Conservation (phyloP, 306 rosid species). For the Acacia acuminata region DNA sequence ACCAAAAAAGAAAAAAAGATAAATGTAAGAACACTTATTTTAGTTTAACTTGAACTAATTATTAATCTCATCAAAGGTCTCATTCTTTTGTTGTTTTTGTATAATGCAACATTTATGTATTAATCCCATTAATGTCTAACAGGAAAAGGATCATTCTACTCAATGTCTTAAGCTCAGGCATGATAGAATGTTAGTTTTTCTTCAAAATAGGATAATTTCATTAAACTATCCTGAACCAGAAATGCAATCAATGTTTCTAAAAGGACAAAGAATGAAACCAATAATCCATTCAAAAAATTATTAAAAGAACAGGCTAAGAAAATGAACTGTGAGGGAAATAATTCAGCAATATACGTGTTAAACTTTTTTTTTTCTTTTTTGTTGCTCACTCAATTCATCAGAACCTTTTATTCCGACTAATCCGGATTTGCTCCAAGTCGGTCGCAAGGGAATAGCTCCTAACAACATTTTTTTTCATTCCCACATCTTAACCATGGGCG, state of each 20-base stretch:
- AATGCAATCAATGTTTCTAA: neutral
- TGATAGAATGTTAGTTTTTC: neutral
- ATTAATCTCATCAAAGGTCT: neutral
- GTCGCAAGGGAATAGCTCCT: too few relatives aligned
- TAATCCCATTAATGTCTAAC: neutral
- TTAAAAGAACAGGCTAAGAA: neutral
- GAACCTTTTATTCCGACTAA: too few relatives aligned
- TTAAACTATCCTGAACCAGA: neutral
- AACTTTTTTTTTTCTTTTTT: too few relatives aligned
- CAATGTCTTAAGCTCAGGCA: neutral
- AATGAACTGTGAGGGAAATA: neutral
- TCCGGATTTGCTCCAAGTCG: too few relatives aligned
- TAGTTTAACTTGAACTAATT: neutral
- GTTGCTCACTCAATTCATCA: too few relatives aligned
- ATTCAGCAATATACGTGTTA: neutral
- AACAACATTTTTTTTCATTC: too few relatives aligned
- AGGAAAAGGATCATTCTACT: neutral
- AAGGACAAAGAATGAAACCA: neutral
- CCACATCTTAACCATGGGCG: too few relatives aligned
- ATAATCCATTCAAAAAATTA: neutral
- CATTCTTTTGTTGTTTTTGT: neutral
- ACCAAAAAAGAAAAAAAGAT: neutral
- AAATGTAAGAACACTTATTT: neutral
- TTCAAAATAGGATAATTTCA: neutral
- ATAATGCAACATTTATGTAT: neutral